A percentile compares a stretch with the other conserved stretches of the same genome.
Evolutionary conservation across 2,329 filamentous ascomycete species (phyloP).

Genomic region (Penicillium sp.): DNA sequence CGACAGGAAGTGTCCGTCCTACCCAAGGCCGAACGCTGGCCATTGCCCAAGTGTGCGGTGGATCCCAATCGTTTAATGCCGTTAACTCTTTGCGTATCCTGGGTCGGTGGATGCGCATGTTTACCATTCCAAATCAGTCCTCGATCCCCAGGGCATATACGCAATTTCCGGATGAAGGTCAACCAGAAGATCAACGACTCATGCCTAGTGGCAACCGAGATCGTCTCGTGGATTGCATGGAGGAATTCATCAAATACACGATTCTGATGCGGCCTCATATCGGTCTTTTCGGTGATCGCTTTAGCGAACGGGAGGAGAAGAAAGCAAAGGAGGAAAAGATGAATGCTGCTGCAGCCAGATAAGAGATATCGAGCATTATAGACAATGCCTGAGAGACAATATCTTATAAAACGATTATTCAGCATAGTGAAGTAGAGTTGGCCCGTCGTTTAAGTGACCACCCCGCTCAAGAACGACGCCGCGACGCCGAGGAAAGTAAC

Average conservation of each 20-base stretch:
- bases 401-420: too few species aligned
- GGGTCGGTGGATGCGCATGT: constrained; percentile 63
- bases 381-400: too few species aligned
- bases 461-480: too few species aligned
- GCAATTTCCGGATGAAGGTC: constrained; percentile 48
- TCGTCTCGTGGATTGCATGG: constrained; percentile 57
- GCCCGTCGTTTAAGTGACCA: too few species aligned
- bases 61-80: constrained; percentile 59
- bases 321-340: constrained; percentile 18
- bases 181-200: constrained; percentile 43
- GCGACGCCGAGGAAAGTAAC: too few species aligned
- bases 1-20: constrained; percentile 53
- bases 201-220: constrained; percentile 51
- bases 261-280: constrained; percentile 56
- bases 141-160: constrained; percentile 57
- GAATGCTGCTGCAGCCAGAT: not conserved
- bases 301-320: constrained; percentile 47
- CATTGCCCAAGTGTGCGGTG: constrained; percentile 55
- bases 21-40: constrained; percentile 58
- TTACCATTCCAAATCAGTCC: constrained; percentile 57
- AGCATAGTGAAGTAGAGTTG: too few species aligned
- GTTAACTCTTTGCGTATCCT: constrained; percentile 57
- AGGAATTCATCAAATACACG: constrained; percentile 62
- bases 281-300: constrained; percentile 54
- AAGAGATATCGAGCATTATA: too few species aligned